Evolutionary conservation across 2,329 filamentous ascomycete species (phyloP), one percentile per base, ranked within the genome.

Genomic region (Tolypocladium capitatum): DNA sequence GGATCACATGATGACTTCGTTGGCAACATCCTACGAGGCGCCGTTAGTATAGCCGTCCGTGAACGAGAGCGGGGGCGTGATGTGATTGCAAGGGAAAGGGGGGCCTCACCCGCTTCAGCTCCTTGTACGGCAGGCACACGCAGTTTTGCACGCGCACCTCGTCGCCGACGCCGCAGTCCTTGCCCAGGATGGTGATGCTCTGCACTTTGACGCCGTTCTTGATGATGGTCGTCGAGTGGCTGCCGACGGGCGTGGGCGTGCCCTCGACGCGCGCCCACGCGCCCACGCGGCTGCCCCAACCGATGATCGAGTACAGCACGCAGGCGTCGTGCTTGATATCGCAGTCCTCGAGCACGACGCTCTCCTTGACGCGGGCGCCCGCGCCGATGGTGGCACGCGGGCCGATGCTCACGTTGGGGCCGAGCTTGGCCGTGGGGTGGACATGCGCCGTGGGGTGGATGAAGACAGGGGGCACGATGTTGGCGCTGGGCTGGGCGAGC

Each of bases 141-240:
- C 92, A 98, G 72, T 98, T 97, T 72, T 97, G 91, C 58, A 98
- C 89, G 53, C 89, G 81, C 11, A 97, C 83, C 68, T 97, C 92
- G 59, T 98, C 92, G 4, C 84, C 89, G 30, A 97, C 92, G 48
- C 75, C 80, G 61, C 91, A 97, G 68, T 98, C 92, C 75, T 97
- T 96, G 63, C 91, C 91, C 53, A 98, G 69, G 56, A 97, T 98
- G 43, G 91, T 97, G 63, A 97, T 92, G 67, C 88, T 94, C 75
- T 97, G 92, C 46, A 98, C 92, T 75, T 97, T 97, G 68, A 97
- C 83, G 46, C 92, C 92, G 61, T 96, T 94, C 80, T 96, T 97
- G 67, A 97, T 76, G 59, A 97, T 89, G 69, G 85, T 95, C 14
- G 91, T 97, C 47, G 81, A 86, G 71, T 97, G 91, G 72, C 85